phyloP scores from a whole-genome alignment of 2,329 filamentous ascomycete genomes.

The Bertia moriformis region DNA sequence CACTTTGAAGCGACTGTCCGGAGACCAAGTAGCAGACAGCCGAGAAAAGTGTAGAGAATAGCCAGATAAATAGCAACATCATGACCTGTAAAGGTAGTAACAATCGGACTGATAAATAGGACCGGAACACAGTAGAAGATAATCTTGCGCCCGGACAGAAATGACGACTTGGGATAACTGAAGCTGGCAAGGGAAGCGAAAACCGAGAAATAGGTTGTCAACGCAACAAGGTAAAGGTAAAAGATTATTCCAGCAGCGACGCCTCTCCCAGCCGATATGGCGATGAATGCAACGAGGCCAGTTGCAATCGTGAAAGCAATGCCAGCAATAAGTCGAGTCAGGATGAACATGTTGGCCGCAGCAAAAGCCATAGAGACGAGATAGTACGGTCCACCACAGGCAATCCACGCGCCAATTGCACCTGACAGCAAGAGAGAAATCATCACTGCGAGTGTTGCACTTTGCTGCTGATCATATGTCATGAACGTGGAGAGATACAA shows the following conservation, averaged over 20 bases:
- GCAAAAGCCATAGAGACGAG: slow-evolving; percentile 15
- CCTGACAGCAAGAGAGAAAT: slow-evolving; percentile 35
- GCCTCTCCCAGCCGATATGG: slow-evolving; percentile 22
- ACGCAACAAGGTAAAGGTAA: slow-evolving; percentile 32
- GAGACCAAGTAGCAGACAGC: slow-evolving; percentile 24
- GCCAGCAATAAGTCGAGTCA: slow-evolving; percentile 21
- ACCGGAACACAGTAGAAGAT: slow-evolving; percentile 33
- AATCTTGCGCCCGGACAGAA: slow-evolving; percentile 33
- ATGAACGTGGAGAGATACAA: slow-evolving; percentile 37
- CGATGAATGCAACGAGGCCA: slow-evolving; percentile 23
- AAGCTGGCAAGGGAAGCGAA: slow-evolving; percentile 31
- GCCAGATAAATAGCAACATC: slow-evolving; percentile 34
- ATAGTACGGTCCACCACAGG: slow-evolving; percentile 39
- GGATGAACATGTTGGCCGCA: slow-evolving; percentile 9
- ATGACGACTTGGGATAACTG: slow-evolving; percentile 33
- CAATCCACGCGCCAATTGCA: slow-evolving; percentile 39
- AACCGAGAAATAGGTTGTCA: slow-evolving; percentile 34
- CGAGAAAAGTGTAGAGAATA: slow-evolving; percentile 30
- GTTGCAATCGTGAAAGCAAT: slow-evolving; percentile 11
- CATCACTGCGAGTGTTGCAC: slow-evolving; percentile 36
- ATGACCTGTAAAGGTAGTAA: slow-evolving; percentile 29
- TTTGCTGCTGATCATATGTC: slow-evolving; percentile 23
- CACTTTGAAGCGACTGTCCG: slow-evolving; percentile 29
- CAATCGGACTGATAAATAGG: slow-evolving; percentile 31
- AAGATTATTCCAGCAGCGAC: slow-evolving; percentile 31